These are phyloP conservation scores for Arthrobotrys sphaeroides DNA, from an alignment of 2,329 filamentous ascomycete species.

Conservation along the genomic window DNA sequence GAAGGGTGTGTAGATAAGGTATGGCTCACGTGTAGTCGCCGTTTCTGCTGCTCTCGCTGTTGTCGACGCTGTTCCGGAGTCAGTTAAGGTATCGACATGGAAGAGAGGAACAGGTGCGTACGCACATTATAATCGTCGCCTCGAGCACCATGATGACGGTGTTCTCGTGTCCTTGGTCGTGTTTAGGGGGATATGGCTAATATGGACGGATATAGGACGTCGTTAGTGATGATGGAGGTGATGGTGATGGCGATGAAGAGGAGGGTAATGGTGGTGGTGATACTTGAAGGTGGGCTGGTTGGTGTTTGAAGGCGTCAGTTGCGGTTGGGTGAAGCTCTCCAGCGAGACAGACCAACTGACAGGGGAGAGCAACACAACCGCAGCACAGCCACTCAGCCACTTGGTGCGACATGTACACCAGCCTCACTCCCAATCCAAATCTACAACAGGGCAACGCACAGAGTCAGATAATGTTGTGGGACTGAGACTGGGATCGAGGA, in stretches of 20 bases:
- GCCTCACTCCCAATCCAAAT: too few relatives aligned
- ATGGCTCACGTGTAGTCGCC: conserved; percentile 77
- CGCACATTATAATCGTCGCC: conserved; percentile 92
- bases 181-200: neutral
- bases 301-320: conserved; percentile 8
- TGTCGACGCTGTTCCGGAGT: conserved; percentile 75
- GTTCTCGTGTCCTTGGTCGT: neutral
- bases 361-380: conserved; percentile 4
- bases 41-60: conserved; percentile 98
- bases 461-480: too few relatives aligned
- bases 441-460: too few relatives aligned
- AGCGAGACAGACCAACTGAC: neutral
- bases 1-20: neutral
- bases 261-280: neutral
- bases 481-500: too few relatives aligned
- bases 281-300: neutral
- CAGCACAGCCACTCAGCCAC: too few relatives aligned
- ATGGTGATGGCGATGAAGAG: neutral
- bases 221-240: neutral
- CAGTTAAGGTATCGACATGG: neutral
- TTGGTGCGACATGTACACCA: too few relatives aligned
- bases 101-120: conserved; percentile 57
- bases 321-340: conserved; percentile 8
- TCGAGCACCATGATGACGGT: conserved; percentile 89
- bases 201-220: too few relatives aligned